Conservation (phyloP, 139 green algal species). For the Coccomyxa sp. region DNA sequence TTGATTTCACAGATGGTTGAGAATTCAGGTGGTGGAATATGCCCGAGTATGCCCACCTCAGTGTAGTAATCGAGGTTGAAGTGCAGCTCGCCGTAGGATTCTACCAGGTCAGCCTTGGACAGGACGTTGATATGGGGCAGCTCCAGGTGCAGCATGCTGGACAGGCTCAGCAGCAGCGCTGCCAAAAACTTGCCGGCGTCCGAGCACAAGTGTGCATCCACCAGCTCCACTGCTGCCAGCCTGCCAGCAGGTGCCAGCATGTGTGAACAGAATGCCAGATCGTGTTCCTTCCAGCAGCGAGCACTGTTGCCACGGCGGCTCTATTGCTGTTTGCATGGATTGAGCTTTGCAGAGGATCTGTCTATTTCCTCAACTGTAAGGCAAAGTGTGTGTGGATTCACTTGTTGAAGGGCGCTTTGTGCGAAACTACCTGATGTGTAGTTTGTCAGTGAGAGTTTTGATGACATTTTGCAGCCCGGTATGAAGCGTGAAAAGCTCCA, state of each 20-base stretch:
- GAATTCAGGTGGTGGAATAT: too few relatives aligned
- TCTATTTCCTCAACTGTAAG: too few relatives aligned
- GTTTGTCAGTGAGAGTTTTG: slow-evolving; percentile 19
- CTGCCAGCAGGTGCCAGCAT: slow-evolving; percentile 4
- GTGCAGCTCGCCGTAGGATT: slow-evolving; percentile 81
- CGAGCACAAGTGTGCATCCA: slow-evolving; percentile 74
- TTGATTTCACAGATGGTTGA: too few relatives aligned
- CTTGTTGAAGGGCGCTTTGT: too few relatives aligned
- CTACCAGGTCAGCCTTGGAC: slow-evolving; percentile 81
- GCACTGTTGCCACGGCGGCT: neutral
- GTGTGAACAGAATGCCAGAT: neutral
- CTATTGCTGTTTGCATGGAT: neutral
- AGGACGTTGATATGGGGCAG: slow-evolving; percentile 80
- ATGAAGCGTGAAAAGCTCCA: slow-evolving; percentile 69
- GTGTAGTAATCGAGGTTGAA: slow-evolving; percentile 91
- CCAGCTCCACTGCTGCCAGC: slow-evolving; percentile 63
- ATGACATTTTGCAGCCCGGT: slow-evolving; percentile 45
- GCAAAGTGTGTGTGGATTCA: too few relatives aligned
- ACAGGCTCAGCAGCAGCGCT: slow-evolving; percentile 70
- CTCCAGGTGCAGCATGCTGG: slow-evolving; percentile 76
- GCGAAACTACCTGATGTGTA: slow-evolving; percentile 6
- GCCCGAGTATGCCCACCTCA: slow-evolving; percentile 33
- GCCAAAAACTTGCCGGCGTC: slow-evolving; percentile 74
- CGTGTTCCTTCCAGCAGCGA: neutral
- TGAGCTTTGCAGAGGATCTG: neutral